Base-by-base conservation (phyloP, 768 basidiomycete genomes). In the Boletus reticulatus region DNA sequence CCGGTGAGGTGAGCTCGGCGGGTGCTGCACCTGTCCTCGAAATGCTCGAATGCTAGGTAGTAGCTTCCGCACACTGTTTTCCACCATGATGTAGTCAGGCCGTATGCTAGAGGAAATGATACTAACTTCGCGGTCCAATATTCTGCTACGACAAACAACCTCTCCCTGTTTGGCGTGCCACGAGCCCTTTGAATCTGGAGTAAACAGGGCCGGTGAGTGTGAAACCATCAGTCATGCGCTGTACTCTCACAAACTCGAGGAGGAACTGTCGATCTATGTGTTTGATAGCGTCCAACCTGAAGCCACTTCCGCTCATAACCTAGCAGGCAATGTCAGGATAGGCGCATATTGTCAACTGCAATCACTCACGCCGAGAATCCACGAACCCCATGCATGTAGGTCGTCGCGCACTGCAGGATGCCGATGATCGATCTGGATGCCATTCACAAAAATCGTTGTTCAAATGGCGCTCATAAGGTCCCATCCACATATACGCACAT, bases 261-360 rank as follows among this genome's bases (percentile, higher is more conserved):
- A 89, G 71, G 62, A 92, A 92, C 22, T 74, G 72, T 53, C 79
- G 75, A 69, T 94, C 90, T 48, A 90, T 85, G 61, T 97, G 94
- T 68, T 96, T 97, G 60, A 94, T 89, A 17, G 94, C 94, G 66
- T 96, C 94, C 29, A 96, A 78, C 47, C 93, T 81, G 69, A 94
- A 93, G 13, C 94, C 94, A 32, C 72, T 71, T 12, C 82, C 85
- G 9, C 80, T 82, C 3, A 85, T 89, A 2, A 81, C 85, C 89
- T 92, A 50, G 31, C 50, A 19, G 52, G 22, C 12, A 12, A 14
- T 1, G 9, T 48, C n/a, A 56, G 45, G 46, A 43, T 14, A 57
- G 29, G n/a, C 34, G 6, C 57, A 48, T 13, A 4, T 27, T 48
- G 16, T 22, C 11, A 13, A 42, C 34, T n/a, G 19, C 16, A 36